A percentile compares a stretch with the other conserved stretches of the same genome.
Evolutionary conservation across 2,329 filamentous ascomycete species (phyloP).

Genomic region (Didymella pinodella): DNA sequence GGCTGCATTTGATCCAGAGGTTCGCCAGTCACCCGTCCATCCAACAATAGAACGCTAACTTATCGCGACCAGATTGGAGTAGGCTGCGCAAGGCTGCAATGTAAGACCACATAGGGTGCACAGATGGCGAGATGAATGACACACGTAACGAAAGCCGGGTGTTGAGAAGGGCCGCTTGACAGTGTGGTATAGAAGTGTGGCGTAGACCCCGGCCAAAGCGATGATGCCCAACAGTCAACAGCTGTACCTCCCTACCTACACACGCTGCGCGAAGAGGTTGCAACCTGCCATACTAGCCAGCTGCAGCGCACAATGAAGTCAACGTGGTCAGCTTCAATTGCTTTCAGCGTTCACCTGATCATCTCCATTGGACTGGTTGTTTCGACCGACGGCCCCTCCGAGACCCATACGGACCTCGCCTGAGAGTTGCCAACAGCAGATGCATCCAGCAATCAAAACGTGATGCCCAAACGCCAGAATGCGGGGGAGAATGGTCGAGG

Average conservation of each 20-base stretch:
- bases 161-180: constrained; percentile 22
- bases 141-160: constrained; percentile 7
- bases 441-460: constrained; percentile 17
- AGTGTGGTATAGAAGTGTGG: constrained; percentile 22
- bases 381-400: background rate
- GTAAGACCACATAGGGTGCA: constrained; percentile 8
- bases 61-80: constrained; percentile 17
- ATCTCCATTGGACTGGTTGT: background rate
- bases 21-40: constrained; percentile 53
- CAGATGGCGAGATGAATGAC: constrained; percentile 3
- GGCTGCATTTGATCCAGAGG: constrained; percentile 95
- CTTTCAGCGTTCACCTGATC: constrained; percentile 1
- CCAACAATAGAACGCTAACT: constrained; percentile 8
- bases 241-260: constrained; percentile 4
- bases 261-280: constrained; percentile 20
- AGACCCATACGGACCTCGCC: background rate
- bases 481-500: constrained; percentile 21
- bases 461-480: constrained; percentile 17
- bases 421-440: constrained; percentile 28
- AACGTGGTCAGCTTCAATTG: constrained; percentile 24
- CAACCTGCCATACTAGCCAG: constrained; percentile 21
- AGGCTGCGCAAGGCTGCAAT: constrained; percentile 8
- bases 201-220: constrained; percentile 17
- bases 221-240: constrained; percentile 24
- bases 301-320: constrained; percentile 27